phyloP scores from a whole-genome alignment of 116 monocot genomes.

The Phalaenopsis hybrid region DNA sequence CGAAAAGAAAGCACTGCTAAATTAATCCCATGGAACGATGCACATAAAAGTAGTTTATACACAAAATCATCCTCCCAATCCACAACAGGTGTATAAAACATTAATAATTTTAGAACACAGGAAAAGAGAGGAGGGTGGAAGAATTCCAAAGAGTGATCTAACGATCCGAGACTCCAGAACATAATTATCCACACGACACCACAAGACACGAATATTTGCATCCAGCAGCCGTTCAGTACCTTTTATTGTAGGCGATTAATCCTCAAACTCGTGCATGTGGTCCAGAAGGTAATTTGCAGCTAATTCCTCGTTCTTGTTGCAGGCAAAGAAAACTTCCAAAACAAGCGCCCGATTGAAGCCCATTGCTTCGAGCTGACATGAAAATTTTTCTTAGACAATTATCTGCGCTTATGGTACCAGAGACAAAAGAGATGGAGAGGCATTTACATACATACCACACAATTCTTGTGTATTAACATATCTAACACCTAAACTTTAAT shows the following conservation, averaged over 20 bases:
- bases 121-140: not conserved
- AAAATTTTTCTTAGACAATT: not conserved
- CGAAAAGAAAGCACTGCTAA: no score
- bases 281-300: slow-evolving; percentile 13
- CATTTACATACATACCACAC: no score
- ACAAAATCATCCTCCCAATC: not conserved
- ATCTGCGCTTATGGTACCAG: no score
- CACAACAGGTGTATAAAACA: not conserved
- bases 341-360: slow-evolving; percentile 6
- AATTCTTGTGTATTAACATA: no score
- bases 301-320: slow-evolving; percentile 8
- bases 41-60: not conserved
- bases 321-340: slow-evolving; percentile 6
- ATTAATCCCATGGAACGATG: no score
- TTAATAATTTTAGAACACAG: not conserved
- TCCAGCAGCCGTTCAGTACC: not conserved
- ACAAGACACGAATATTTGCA: not conserved
- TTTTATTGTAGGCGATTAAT: not conserved
- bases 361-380: slow-evolving; percentile 10
- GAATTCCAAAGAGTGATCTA: not conserved
- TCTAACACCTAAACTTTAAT: no score
- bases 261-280: slow-evolving; percentile 8
- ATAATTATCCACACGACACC: not conserved
- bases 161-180: not conserved
- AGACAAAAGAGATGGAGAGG: not conserved